A percentile compares a stretch with the other conserved stretches of the same genome.
Evolutionary conservation across 2,329 filamentous ascomycete genomes (phyloP).

Genomic region (Botryotinia narcissicola): DNA sequence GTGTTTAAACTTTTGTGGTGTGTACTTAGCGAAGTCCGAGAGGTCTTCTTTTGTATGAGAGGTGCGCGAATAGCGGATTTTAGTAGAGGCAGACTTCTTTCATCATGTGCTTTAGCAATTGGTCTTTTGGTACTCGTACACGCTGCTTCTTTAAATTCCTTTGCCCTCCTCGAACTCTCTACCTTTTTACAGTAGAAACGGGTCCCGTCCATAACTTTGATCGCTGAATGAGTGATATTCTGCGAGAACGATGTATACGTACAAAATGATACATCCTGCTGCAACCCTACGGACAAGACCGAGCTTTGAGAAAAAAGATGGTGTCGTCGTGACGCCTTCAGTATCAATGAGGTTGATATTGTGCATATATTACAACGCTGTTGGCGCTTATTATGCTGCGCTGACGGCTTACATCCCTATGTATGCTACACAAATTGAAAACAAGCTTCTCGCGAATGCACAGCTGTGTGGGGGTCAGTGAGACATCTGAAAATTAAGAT

Average conservation of each 20-base stretch:
- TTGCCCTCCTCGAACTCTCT: background rate
- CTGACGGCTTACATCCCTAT: background rate
- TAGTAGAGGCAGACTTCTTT: background rate
- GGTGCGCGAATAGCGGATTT: background rate
- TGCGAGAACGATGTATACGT: background rate
- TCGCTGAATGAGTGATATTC: background rate
- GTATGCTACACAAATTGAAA: conserved; percentile 6
- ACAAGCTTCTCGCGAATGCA: conserved; percentile 13
- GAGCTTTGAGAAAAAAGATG: background rate
- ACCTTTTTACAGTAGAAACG: background rate
- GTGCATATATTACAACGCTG: background rate
- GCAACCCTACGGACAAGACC: background rate
- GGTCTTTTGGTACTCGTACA: background rate
- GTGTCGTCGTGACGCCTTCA: background rate
- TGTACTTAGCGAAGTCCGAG: background rate
- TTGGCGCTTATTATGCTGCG: conserved; percentile 8
- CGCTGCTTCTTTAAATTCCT: background rate
- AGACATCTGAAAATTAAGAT: background rate
- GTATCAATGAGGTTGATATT: background rate
- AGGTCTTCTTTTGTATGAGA: background rate
- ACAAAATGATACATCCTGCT: background rate
- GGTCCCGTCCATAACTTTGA: background rate
- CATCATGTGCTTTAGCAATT: background rate
- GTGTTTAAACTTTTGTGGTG: background rate
- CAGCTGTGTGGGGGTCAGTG: background rate